Conservation (phyloP, 2,329 filamentous ascomycete genomes). For the Berkeleyomyces basicola region DNA sequence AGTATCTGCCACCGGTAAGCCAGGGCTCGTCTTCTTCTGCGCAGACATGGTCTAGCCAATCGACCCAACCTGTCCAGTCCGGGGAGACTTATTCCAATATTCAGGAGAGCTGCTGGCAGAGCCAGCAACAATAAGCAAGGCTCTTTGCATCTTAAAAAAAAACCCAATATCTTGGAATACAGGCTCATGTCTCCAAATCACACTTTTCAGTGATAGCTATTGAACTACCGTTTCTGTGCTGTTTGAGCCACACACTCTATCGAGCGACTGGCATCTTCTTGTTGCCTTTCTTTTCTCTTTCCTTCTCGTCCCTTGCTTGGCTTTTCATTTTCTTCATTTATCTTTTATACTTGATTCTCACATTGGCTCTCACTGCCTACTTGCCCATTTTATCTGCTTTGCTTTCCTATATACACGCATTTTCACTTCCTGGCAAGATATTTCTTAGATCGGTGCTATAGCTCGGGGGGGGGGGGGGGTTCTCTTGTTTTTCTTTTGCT, state of each 20-base stretch:
- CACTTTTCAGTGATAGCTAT: background rate
- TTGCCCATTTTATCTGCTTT: too few species aligned
- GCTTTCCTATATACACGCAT: too few species aligned
- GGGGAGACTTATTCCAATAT: background rate
- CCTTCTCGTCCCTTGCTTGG: slow-evolving; percentile 11
- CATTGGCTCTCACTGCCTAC: slow-evolving; percentile 10
- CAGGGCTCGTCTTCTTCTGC: slow-evolving; percentile 30
- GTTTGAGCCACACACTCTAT: too few species aligned
- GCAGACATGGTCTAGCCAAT: slow-evolving; percentile 41
- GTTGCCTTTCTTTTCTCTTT: background rate
- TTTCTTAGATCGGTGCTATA: too few species aligned
- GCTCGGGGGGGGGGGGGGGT: too few species aligned
- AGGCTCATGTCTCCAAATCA: too few species aligned
- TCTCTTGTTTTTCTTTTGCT: too few species aligned
- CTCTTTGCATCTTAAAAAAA: too few species aligned
- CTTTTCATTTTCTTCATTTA: slow-evolving; percentile 13
- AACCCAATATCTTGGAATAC: too few species aligned
- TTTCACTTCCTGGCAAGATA: too few species aligned
- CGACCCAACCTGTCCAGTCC: slow-evolving; percentile 33
- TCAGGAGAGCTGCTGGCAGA: slow-evolving; percentile 36
- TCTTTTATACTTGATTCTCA: slow-evolving; percentile 11
- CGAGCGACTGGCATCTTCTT: background rate
- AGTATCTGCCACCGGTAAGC: slow-evolving; percentile 50
- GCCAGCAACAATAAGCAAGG: slow-evolving; percentile 22
- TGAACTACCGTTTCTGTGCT: background rate